Evolutionary conservation across 2,329 filamentous ascomycete species (phyloP), one percentile per base, ranked within the genome.

Genomic region (Akanthomyces uredinophilus): DNA sequence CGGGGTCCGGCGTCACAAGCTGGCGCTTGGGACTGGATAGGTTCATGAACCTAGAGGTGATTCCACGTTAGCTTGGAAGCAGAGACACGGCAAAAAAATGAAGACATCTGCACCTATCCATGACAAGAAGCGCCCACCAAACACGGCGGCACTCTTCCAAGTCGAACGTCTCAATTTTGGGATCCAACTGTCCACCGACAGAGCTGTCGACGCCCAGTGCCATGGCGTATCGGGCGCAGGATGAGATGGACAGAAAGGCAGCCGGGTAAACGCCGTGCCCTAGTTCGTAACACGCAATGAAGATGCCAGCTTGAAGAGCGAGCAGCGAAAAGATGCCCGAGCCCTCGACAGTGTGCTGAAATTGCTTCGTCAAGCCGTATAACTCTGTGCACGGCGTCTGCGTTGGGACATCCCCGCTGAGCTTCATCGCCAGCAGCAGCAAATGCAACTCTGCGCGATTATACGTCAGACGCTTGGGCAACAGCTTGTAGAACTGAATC

Each of bases 71-170:
- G 52, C 39, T 2, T n/a, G 35, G 41, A 7, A 5, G 13, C n/a
- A 3, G 11, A 11, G 18, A 11, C 32, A n/a, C n/a, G n/a, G n/a
- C n/a, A n/a, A 5, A 35, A 8, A 5, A n/a, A 4, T 2, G 32
- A 35, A 41, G 18, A 10, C 8, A 5, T 27, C 1, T 27, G 14
- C 39, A 66, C 64, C 64, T 63, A 35, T 66, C 64, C 24, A 66
- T 39, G 24, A 61, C 62, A 32, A 66, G 35, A 39, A 65, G 62
- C 24, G 63, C 58, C 64, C 64, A 66, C 64, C 64, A 66, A 5
- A 55, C 51, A 18, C 64, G 61, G 24, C 64, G 61, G 14, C 58
- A 55, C 47, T 66, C 64, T 59, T 66, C 64, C 18, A 66, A 51
- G 29, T 66, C 61, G 10, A 52, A 47, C 13, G 49, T 41, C 16